Conservation (phyloP, 2,329 filamentous ascomycete genomes). For the Calonectria pseudoreteaudii region DNA sequence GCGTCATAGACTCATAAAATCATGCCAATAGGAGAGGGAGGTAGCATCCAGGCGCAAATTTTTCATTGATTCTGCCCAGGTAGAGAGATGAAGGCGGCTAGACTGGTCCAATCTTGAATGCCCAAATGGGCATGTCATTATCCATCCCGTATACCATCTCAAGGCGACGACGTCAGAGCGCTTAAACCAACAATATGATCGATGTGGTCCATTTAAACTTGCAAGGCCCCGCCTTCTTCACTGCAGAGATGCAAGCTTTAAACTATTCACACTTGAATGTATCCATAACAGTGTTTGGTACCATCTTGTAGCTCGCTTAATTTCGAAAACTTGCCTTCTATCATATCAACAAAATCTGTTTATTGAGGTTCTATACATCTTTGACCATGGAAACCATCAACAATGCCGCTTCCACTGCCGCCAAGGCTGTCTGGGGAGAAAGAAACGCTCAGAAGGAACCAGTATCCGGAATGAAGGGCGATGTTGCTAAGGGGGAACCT, state of each 20-base stretch:
- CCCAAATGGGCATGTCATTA: not conserved
- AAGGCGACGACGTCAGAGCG: constrained; percentile 13
- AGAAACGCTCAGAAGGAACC: constrained; percentile 69
- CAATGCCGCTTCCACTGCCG: constrained; percentile 59
- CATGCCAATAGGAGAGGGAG: not conserved
- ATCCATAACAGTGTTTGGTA: not conserved
- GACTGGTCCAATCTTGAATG: not conserved
- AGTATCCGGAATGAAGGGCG: constrained; percentile 75
- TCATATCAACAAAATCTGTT: not conserved
- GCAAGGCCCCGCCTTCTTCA: not conserved
- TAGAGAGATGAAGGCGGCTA: not conserved
- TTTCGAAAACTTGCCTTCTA: not conserved
- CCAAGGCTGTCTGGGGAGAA: constrained; percentile 58
- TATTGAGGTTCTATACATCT: not conserved
- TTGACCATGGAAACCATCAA: constrained; percentile 72
- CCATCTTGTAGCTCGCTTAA: not conserved
- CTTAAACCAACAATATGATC: not conserved
- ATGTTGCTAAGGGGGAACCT: constrained; percentile 76
- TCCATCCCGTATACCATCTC: not conserved
- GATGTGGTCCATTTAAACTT: constrained; percentile 6
- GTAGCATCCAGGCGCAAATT: not conserved
- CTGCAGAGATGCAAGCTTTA: not conserved
- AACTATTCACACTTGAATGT: not conserved
- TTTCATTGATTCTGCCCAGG: too few relatives aligned
- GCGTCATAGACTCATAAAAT: not conserved